These are phyloP conservation scores for Hypoxylon sp. DNA, from an alignment of 2,329 filamentous ascomycete genomes.

Conservation along the genomic window DNA sequence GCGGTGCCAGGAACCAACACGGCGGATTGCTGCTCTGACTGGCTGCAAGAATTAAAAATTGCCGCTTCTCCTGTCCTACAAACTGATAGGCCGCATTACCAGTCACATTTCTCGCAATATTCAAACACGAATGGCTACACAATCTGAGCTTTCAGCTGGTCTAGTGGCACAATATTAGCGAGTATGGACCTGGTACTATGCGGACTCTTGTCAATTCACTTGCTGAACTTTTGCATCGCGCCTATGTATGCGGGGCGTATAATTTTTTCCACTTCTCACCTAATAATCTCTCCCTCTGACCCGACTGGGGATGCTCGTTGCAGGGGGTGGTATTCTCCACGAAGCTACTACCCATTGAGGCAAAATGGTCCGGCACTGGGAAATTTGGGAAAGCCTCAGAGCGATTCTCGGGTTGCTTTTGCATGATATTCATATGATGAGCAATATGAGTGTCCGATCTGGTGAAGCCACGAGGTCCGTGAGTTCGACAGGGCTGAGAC, in stretches of 20 bases:
- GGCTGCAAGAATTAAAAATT: conserved; percentile 26
- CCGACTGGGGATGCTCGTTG: conserved; percentile 27
- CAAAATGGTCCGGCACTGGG: conserved; percentile 34
- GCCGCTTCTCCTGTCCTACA: conserved; percentile 18
- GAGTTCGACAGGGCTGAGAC: conserved; percentile 50
- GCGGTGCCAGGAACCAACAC: conserved; percentile 40
- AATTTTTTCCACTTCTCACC: conserved; percentile 4
- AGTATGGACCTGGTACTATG: conserved; percentile 19
- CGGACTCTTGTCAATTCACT: conserved; percentile 4
- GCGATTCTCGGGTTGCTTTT: conserved; percentile 36
- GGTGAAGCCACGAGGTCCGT: conserved; percentile 29
- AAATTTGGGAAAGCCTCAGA: conserved; percentile 36
- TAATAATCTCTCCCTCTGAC: conserved; percentile 19
- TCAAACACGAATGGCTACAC: conserved; percentile 35
- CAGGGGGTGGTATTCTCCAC: conserved; percentile 34
- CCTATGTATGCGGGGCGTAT: conserved; percentile 16
- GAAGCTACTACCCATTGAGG: conserved; percentile 32
- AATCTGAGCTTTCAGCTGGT: conserved; percentile 34
- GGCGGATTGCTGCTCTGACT: conserved; percentile 40
- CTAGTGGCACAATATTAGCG: conserved; percentile 17
- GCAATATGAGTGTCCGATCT: conserved; percentile 37
- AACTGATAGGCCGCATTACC: conserved; percentile 12
- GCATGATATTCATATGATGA: conserved; percentile 43
- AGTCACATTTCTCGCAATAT: conserved; percentile 22
- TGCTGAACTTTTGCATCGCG: conserved; percentile 12